Evolutionary conservation across 108 stramenopile species (phyloP).

Genomic region (Skeletonema menzelii): DNA sequence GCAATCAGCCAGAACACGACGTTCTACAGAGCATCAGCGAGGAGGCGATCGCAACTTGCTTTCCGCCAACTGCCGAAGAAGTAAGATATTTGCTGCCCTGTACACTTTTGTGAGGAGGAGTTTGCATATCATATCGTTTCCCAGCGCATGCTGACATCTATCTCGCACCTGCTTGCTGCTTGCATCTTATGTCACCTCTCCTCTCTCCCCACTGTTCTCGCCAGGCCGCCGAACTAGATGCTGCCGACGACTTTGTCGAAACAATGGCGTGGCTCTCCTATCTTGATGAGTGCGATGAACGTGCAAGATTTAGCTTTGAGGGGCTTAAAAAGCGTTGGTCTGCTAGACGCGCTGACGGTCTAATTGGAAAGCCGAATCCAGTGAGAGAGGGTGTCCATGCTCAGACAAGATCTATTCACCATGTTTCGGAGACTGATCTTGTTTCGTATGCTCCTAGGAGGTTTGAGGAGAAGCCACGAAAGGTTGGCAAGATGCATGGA

Average conservation of each 20-base stretch:
- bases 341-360: slow-evolving; percentile 30
- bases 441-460: slow-evolving; percentile 12
- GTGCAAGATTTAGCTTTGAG: slow-evolving; percentile 22
- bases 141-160: neutral
- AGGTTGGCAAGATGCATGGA: slow-evolving; percentile 4
- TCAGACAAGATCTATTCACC: neutral
- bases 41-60: slow-evolving; percentile 36
- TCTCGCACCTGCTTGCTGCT: neutral
- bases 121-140: neutral
- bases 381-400: neutral
- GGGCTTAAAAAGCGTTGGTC: slow-evolving; percentile 37
- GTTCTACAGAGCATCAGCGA: slow-evolving; percentile 37
- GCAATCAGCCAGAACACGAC: slow-evolving; percentile 40
- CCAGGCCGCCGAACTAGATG: slow-evolving; percentile 45
- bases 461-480: slow-evolving; percentile 23
- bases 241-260: slow-evolving; percentile 39
- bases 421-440: slow-evolving; percentile 6
- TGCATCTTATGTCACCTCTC: neutral
- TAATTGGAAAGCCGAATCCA: slow-evolving; percentile 36
- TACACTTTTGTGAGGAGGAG: neutral
- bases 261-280: slow-evolving; percentile 47
- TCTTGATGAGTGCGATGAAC: slow-evolving; percentile 44
- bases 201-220: neutral
- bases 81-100: neutral
- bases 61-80: slow-evolving; percentile 39